phyloP scores from a whole-genome alignment of 225 moss, liverwort and hornwort genomes.

The Asterella californica region DNA sequence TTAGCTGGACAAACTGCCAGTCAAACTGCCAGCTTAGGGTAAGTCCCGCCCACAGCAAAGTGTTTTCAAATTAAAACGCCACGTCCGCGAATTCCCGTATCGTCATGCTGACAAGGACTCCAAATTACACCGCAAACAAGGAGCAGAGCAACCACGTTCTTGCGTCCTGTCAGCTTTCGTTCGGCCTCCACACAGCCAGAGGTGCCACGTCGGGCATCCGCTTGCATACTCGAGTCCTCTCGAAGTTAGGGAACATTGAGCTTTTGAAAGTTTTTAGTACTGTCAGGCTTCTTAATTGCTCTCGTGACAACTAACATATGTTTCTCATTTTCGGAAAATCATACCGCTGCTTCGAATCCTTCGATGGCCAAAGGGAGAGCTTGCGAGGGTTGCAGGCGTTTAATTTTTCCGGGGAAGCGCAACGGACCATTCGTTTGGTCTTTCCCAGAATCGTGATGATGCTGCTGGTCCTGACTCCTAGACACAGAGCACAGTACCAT shows the following conservation, averaged over 20 bases:
- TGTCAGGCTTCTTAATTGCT: constrained; percentile 3
- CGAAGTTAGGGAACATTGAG: neutral
- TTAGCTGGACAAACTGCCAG: neutral
- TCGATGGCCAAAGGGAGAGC: neutral
- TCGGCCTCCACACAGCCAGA: neutral
- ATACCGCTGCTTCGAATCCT: neutral
- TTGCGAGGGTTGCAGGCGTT: neutral
- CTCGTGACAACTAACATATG: neutral
- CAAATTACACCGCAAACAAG: neutral
- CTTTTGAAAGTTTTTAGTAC: neutral
- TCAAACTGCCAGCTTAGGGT: neutral
- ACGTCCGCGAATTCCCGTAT: neutral
- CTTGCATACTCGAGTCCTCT: neutral
- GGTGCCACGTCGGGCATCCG: neutral
- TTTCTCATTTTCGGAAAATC: neutral
- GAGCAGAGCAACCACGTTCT: neutral
- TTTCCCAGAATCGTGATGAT: neutral
- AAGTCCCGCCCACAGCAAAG: neutral
- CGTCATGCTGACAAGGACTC: constrained; percentile 2
- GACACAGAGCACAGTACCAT: neutral
- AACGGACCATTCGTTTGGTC: constrained; percentile 4
- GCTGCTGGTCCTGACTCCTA: neutral
- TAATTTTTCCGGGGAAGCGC: constrained; percentile 12
- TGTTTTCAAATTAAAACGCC: neutral
- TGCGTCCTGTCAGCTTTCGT: neutral